Percentiles rank a stretch among this genome's conserved stretches.
Evolutionary conservation across 2,329 filamentous ascomycete species (phyloP).

Genomic region (Aquanectria penicillioides): DNA sequence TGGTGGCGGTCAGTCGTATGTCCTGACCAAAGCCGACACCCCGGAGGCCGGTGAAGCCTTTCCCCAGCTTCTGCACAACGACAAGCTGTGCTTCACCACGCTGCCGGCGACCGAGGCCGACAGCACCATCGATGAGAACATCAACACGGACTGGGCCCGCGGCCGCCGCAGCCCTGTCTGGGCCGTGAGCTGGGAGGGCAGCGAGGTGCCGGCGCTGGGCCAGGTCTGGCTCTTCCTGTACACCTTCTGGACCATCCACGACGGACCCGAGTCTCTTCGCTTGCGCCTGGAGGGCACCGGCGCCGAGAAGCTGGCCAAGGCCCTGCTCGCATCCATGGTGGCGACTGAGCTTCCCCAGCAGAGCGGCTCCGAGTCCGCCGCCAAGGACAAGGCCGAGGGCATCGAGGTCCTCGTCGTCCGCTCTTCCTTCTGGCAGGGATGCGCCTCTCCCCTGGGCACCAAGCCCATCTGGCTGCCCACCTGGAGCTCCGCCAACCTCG

Average conservation of each 20-base stretch:
- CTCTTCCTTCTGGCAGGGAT: constrained; percentile 73
- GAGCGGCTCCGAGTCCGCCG: too few relatives aligned
- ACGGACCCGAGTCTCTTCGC: constrained; percentile 36
- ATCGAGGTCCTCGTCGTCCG: constrained; percentile 55
- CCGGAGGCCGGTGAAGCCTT: constrained; percentile 31
- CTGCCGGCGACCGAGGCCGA: constrained; percentile 34
- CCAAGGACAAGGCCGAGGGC: too few relatives aligned
- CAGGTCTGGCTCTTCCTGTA: constrained; percentile 63
- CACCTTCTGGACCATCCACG: constrained; percentile 52
- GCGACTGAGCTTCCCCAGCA: constrained; percentile 56
- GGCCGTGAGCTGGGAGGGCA: constrained; percentile 52
- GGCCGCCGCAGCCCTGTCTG: constrained; percentile 59
- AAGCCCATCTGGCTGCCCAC: constrained; percentile 67
- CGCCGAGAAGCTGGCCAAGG: constrained; percentile 34
- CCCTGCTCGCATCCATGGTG: constrained; percentile 48
- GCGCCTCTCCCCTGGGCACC: constrained; percentile 70
- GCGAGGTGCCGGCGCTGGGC: constrained; percentile 51
- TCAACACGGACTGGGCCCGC: constrained; percentile 59
- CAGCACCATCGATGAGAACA: constrained; percentile 37
- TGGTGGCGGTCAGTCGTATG: constrained; percentile 29
- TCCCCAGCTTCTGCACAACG: constrained; percentile 32
- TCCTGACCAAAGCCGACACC: constrained; percentile 32
- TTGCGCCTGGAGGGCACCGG: constrained; percentile 33
- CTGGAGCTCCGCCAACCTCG: constrained; percentile 46
- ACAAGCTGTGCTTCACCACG: constrained; percentile 30